phyloP scores from a whole-genome alignment of 129 eudicot species.

The Deinandra increscens region DNA sequence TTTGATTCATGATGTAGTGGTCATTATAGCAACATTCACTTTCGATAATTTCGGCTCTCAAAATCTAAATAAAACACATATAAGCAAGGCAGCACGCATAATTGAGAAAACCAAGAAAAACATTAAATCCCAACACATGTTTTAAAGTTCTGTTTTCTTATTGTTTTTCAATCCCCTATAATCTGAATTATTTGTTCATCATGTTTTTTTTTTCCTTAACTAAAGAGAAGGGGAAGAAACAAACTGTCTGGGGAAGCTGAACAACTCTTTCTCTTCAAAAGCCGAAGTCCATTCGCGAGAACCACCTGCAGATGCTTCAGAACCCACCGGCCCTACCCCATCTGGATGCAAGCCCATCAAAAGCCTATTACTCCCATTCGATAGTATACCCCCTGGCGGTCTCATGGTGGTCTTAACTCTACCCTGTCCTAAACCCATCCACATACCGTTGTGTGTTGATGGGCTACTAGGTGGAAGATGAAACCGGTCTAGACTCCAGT shows the following conservation, averaged over 20 bases:
- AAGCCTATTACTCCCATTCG: slow-evolving; percentile 38
- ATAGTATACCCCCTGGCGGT: slow-evolving; percentile 36
- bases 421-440: slow-evolving; percentile 49
- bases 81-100: slow-evolving; percentile 28
- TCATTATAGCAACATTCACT: neutral
- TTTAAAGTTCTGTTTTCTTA: slow-evolving; percentile 17
- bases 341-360: slow-evolving; percentile 40
- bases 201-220: slow-evolving; percentile 21
- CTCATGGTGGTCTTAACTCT: slow-evolving; percentile 47
- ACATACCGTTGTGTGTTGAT: slow-evolving; percentile 45
- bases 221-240: slow-evolving; percentile 83
- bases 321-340: slow-evolving; percentile 34
- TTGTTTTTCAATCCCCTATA: slow-evolving; percentile 20
- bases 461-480: slow-evolving; percentile 31
- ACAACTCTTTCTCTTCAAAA: slow-evolving; percentile 84
- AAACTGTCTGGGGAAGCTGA: slow-evolving; percentile 81
- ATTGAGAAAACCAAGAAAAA: slow-evolving; percentile 26
- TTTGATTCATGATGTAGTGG: too few species aligned
- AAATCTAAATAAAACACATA: slow-evolving; percentile 4
- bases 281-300: slow-evolving; percentile 93
- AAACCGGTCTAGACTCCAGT: slow-evolving; percentile 75
- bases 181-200: slow-evolving; percentile 31
- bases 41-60: neutral
- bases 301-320: slow-evolving; percentile 48
- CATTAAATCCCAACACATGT: slow-evolving; percentile 60